Evolutionary conservation across 192 early-diverging fungal species (phyloP).

Genomic region (Irineochytrium annulatum): DNA sequence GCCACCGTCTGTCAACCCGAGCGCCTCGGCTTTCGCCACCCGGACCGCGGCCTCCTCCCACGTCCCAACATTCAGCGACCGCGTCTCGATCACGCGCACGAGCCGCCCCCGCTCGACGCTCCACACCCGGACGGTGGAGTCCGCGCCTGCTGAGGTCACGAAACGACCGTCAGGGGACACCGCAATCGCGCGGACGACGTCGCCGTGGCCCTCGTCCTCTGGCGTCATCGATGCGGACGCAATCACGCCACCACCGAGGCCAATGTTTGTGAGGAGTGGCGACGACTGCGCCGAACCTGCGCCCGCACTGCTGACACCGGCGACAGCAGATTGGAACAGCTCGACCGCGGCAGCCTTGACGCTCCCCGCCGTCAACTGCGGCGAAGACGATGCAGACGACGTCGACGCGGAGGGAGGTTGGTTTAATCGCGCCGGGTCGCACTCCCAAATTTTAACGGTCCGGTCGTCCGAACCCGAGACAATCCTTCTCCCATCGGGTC

Average conservation of each 20-base stretch:
- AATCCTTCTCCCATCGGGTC: conserved; percentile 3
- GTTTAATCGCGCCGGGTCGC: conserved; percentile 1
- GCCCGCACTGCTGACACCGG: neutral
- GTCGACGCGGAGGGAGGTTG: neutral
- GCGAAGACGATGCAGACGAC: neutral
- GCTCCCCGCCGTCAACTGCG: neutral
- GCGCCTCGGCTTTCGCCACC: neutral
- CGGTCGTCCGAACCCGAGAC: conserved; percentile 15
- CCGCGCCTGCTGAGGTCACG: conserved; percentile 15
- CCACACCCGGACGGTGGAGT: conserved; percentile 16
- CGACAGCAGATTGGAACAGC: neutral
- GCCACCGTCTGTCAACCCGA: conserved; percentile 1
- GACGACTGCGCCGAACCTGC: neutral
- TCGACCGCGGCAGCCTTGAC: neutral
- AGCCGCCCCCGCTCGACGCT: conserved; percentile 15
- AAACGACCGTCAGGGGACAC: conserved; percentile 6
- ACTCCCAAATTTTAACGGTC: conserved; percentile 23
- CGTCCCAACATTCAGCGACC: neutral
- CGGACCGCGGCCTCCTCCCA: neutral
- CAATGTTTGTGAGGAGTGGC: neutral
- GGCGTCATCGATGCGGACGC: neutral
- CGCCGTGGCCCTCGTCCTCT: neutral
- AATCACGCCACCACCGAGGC: neutral
- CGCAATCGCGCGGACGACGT: conserved; percentile 5
- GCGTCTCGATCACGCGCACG: conserved; percentile 5